These are phyloP conservation scores for Microbotryum saponariae DNA, from an alignment of 1,284 basidiomycete genomes.

Conservation along the genomic window DNA sequence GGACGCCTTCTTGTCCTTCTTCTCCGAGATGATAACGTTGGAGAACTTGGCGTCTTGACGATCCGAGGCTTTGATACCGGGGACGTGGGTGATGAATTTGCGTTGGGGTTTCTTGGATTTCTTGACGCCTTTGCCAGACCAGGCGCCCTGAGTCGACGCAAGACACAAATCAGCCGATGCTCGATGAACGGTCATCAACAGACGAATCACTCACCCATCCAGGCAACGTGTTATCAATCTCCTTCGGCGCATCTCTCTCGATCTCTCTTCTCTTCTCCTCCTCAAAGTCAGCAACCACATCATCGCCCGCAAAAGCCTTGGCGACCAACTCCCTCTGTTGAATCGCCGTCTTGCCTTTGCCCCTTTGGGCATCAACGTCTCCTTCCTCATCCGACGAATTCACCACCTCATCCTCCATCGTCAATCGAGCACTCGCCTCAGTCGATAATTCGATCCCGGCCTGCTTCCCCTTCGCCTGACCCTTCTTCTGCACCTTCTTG, in stretches of 20 bases:
- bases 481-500: constrained; percentile 39
- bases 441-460: constrained; percentile 35
- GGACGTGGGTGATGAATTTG: constrained; percentile 65
- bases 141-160: constrained; percentile 59
- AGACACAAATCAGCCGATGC: constrained; percentile 5
- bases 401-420: constrained; percentile 6
- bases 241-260: constrained; percentile 71
- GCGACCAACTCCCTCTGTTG: constrained; percentile 84
- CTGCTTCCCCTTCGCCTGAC: constrained; percentile 15
- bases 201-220: constrained; percentile 66
- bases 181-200: constrained; percentile 6
- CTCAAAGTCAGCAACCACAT: constrained; percentile 82
- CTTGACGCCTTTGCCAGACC: constrained; percentile 70
- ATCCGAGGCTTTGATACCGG: constrained; percentile 65
- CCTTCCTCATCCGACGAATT: constrained; percentile 47
- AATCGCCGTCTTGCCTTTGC: constrained; percentile 55
- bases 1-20: constrained; percentile 82
- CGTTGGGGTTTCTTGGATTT: constrained; percentile 41
- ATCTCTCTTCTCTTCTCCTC: constrained; percentile 71
- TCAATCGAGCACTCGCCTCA: constrained; percentile 32
- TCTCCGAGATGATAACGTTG: constrained; percentile 90
- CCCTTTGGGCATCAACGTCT: constrained; percentile 40
- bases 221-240: constrained; percentile 81
- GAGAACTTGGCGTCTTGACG: constrained; percentile 77
- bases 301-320: constrained; percentile 90